Evolutionary conservation across 2,329 filamentous ascomycete species (phyloP).

Genomic region (Pezicula carpinea): DNA sequence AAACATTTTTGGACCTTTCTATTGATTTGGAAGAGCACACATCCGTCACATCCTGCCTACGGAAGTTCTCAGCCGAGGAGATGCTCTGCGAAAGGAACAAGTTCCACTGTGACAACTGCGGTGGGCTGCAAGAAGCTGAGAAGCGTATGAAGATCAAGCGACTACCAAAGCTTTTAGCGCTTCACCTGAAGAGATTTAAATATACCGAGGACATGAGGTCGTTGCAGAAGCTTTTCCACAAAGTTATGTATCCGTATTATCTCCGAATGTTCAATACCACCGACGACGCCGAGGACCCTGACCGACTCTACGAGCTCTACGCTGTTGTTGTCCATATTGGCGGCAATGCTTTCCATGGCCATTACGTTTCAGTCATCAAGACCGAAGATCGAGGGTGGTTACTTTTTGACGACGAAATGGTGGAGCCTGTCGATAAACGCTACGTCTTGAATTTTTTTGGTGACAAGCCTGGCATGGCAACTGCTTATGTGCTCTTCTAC

Average conservation of each 20-base stretch:
- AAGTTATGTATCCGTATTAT: constrained; percentile 95
- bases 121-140: constrained; percentile 93
- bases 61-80: constrained; percentile 96
- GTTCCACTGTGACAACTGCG: constrained; percentile 97
- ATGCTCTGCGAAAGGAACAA: constrained; percentile 99
- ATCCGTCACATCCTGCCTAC: constrained; percentile 90
- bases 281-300: constrained; percentile 88
- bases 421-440: constrained; percentile 93
- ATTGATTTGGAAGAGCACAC: constrained; percentile 95
- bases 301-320: constrained; percentile 92
- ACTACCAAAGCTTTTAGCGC: constrained; percentile 81
- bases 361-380: constrained; percentile 97
- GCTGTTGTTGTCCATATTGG: constrained; percentile 97
- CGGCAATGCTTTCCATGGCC: constrained; percentile 92
- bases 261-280: constrained; percentile 96
- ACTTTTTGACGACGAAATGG: constrained; percentile 96
- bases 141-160: constrained; percentile 99
- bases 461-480: constrained; percentile 84
- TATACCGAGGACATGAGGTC: constrained; percentile 94
- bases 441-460: constrained; percentile 98
- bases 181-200: constrained; percentile 96
- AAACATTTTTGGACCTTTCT: constrained; percentile 91
- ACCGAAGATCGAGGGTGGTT: constrained; percentile 95
- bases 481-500: constrained; percentile 96
- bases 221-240: constrained; percentile 92